Evolutionary conservation across 2,329 filamentous ascomycete species (phyloP).

Genomic region (Malbranchea zuffiana): DNA sequence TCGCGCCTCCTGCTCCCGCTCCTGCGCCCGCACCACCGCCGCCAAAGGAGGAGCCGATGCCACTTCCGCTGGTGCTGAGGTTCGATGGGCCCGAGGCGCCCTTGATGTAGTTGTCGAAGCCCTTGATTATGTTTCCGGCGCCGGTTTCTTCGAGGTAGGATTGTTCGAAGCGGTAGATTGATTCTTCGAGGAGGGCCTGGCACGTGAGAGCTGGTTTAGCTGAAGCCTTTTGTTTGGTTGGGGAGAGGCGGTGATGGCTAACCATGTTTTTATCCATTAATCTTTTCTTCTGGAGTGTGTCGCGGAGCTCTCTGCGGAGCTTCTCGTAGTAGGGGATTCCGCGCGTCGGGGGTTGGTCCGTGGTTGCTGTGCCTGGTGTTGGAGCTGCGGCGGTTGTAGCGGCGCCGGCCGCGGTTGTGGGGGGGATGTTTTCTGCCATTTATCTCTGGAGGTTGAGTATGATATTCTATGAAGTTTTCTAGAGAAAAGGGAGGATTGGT

Average conservation of each 20-base stretch:
- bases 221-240: not conserved
- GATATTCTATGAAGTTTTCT: too few species aligned
- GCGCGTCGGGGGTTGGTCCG: constrained; percentile 28
- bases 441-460: constrained; percentile 8
- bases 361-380: constrained; percentile 6
- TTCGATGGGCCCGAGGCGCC: constrained; percentile 50
- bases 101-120: constrained; percentile 98
- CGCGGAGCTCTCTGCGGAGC: constrained; percentile 54
- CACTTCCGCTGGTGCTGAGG: constrained; percentile 20
- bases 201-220: not conserved
- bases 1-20: constrained; percentile 29
- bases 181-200: constrained; percentile 58
- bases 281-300: constrained; percentile 55
- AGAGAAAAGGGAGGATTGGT: not conserved
- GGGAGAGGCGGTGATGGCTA: constrained; percentile 17
- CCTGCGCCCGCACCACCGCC: constrained; percentile 26
- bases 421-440: constrained; percentile 35
- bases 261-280: constrained; percentile 52
- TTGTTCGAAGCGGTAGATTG: constrained; percentile 72
- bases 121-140: constrained; percentile 88
- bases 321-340: constrained; percentile 61
- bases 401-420: constrained; percentile 13
- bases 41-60: constrained; percentile 21
- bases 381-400: constrained; percentile 16
- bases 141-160: constrained; percentile 82